phyloP scores from a whole-genome alignment of 306 rosid species.

The Malus orientalis region DNA sequence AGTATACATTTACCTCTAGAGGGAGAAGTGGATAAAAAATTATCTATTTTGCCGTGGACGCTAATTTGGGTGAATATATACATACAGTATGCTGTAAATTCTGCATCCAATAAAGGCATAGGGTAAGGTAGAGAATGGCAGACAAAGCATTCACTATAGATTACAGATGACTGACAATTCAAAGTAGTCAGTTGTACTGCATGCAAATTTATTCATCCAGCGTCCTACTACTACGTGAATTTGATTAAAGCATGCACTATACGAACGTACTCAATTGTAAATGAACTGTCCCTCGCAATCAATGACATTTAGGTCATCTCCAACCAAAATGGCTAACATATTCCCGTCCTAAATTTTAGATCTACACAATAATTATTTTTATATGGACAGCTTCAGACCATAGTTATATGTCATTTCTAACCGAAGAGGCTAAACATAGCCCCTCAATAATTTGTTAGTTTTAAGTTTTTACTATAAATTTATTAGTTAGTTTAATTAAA shows the following conservation, averaged over 20 bases:
- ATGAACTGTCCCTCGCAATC: not conserved
- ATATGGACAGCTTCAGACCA: no score
- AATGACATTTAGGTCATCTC: no score
- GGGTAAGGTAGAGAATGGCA: not conserved
- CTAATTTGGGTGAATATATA: no score
- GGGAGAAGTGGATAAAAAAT: not conserved
- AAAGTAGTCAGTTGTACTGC: slow-evolving; percentile 1
- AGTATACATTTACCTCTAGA: not conserved
- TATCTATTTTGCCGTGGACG: not conserved
- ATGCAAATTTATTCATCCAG: not conserved
- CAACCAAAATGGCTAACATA: no score
- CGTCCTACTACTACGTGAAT: not conserved
- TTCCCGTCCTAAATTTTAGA: no score
- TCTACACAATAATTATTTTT: no score
- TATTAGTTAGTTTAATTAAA: no score
- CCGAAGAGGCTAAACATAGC: no score
- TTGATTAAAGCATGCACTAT: not conserved
- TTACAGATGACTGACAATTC: not conserved
- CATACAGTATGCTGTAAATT: not conserved
- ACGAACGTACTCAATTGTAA: not conserved
- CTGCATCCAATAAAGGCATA: not conserved
- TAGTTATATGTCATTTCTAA: no score
- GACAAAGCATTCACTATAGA: not conserved
- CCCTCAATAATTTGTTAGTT: no score
- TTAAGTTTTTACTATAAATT: no score